Percentiles rank a stretch among this genome's conserved stretches.
phyloP scores from a whole-genome alignment of 768 basidiomycete genomes.

The Holtermanniella nyarrowii region DNA sequence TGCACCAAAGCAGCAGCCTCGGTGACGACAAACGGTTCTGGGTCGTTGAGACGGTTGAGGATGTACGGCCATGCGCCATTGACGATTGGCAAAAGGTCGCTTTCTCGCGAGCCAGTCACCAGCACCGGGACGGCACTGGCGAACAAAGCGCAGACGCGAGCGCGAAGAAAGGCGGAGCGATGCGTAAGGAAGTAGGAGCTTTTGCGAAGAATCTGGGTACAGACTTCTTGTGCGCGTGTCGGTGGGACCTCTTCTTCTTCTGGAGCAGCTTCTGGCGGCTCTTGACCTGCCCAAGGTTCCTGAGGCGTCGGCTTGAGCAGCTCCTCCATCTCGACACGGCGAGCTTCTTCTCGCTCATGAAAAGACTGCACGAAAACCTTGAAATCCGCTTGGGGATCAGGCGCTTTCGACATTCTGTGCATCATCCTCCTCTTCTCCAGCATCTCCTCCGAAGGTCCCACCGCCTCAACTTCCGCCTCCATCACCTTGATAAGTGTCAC shows the following conservation, averaged over 20 bases:
- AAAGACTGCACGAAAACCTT: slow-evolving; percentile 57
- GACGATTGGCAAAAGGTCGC: slow-evolving; percentile 69
- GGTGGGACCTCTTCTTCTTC: slow-evolving; percentile 46
- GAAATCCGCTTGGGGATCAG: slow-evolving; percentile 26
- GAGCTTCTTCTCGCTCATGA: slow-evolving; percentile 21
- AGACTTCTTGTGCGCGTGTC: slow-evolving; percentile 63
- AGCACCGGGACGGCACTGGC: slow-evolving; percentile 60
- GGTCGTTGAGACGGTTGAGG: slow-evolving; percentile 58
- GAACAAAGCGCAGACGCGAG: slow-evolving; percentile 67
- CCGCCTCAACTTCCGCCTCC: slow-evolving; percentile 39
- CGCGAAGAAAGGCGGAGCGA: slow-evolving; percentile 70
- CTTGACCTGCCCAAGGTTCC: slow-evolving; percentile 23
- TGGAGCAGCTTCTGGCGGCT: slow-evolving; percentile 15
- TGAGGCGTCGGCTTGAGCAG: slow-evolving; percentile 34
- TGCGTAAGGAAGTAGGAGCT: slow-evolving; percentile 88
- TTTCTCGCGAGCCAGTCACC: slow-evolving; percentile 45
- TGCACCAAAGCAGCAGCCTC: slow-evolving; percentile 68
- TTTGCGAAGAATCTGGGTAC: slow-evolving; percentile 74
- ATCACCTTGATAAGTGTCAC: slow-evolving; percentile 74
- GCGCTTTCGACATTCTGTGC: slow-evolving; percentile 16
- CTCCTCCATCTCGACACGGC: slow-evolving; percentile 18
- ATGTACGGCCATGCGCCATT: slow-evolving; percentile 93
- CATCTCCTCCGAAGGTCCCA: slow-evolving; percentile 13
- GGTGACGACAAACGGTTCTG: slow-evolving; percentile 66
- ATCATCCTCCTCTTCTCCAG: slow-evolving; percentile 7